phyloP scores from a whole-genome alignment of 1,139 yeast genomes.

The Geotrichum restrictum region DNA sequence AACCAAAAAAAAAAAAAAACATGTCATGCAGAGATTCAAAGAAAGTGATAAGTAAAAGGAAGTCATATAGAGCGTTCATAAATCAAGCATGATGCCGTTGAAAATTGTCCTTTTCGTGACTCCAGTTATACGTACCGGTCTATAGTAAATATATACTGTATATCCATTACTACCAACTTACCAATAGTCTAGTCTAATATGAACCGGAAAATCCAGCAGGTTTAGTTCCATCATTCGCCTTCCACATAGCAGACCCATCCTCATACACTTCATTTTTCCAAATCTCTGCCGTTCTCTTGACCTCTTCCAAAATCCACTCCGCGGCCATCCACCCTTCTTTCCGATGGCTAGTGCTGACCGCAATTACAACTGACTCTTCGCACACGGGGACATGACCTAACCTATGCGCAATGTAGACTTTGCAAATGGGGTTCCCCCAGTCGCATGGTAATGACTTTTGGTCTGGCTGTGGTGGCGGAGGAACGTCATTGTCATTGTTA shows the following conservation, averaged over 20 bases:
- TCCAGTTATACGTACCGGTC: no score
- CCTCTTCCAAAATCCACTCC: constrained; percentile 43
- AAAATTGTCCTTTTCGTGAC: no score
- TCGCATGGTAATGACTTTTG: background rate
- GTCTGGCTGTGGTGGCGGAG: no score
- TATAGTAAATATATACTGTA: no score
- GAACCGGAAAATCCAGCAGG: no score
- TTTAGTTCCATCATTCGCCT: constrained; percentile 37
- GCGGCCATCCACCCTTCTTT: constrained; percentile 48
- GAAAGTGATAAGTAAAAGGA: no score
- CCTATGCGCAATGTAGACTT: constrained; percentile 44
- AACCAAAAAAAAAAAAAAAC: no score
- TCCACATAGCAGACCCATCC: constrained; percentile 43
- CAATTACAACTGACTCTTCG: constrained; percentile 46
- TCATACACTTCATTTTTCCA: constrained; percentile 47
- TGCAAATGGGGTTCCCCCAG: constrained; percentile 30
- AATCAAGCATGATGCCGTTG: background rate
- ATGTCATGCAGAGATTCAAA: no score
- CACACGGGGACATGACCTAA: constrained; percentile 47
- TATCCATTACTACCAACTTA: no score
- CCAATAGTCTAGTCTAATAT: no score
- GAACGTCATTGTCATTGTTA: no score
- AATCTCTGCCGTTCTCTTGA: constrained; percentile 45
- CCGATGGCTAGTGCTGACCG: constrained; percentile 47
- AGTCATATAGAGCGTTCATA: no score